Evolutionary conservation across 179 eudicot species (phyloP), one percentile per base, ranked within the genome.

Genomic region (Beta lomatogona): DNA sequence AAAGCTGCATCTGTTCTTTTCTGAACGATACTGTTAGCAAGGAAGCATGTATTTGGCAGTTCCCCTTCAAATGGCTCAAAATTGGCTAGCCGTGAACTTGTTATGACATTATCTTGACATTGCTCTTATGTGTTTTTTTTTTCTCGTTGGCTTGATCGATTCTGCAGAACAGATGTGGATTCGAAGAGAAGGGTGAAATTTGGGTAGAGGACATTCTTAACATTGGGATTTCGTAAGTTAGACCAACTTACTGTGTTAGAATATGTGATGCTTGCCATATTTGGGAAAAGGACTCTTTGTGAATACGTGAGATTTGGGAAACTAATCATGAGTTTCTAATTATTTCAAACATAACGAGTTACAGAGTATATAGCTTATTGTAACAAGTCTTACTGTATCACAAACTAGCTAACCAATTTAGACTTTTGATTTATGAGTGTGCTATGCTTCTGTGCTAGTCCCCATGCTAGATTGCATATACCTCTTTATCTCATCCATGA

Each of bases 111-210:
- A 48, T 79, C 5, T 60, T 75, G 45, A 25, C 19, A 11, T n/a
- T 52, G 25, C 16, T 71, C 18, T 77, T 28, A 55, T 18, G 16
- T 46, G 68, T 78, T 22, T 18, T 25, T 73, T 78, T 22, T 18
- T 25, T 69, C 28, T 8, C 50, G 55, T 81, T 80, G 58, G 31
- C 22, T 79, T 71, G 21, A 19, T 81, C 11, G 54, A 45, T 65
- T 82, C 64, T 86, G 82, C 97, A 96, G 99, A 96, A 93, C 82
- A 94, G 99, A 84, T 94, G 98, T 88, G 98, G 97, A 85, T 96
- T 96, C 85, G 96, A 94, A 86, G 94, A 91, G 75, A 96, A 87
- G 89, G 97, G 98, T 60, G 99, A 93, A 80, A 91, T 96, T 81
- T 96, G 99, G 99, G 97, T 93, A 57, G 86, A 91, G 80, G 90